Conservation (phyloP, 495 filamentous ascomycete species). For the Aspergillus bertholletiae region DNA sequence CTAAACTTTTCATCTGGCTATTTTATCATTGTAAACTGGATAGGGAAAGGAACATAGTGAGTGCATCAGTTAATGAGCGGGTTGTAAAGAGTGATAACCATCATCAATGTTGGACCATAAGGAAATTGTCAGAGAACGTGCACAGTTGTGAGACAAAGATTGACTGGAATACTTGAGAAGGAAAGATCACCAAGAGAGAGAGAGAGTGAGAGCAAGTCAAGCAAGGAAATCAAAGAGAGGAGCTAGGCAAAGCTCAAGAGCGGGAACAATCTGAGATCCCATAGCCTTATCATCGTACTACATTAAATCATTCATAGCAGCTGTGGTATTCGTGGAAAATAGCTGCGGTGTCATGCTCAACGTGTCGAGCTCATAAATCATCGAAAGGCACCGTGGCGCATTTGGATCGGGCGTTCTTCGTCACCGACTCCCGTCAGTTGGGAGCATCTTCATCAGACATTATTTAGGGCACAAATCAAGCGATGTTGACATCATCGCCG, state of each 20-base stretch:
- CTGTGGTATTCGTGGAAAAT: neutral
- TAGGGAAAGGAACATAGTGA: constrained; percentile 3
- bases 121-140: neutral
- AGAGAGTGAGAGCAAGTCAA: neutral
- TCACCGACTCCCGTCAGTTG: neutral
- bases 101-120: neutral
- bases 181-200: neutral
- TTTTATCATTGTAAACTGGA: neutral
- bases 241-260: neutral
- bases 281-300: neutral
- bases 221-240: neutral
- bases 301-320: constrained; percentile 8
- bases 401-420: neutral
- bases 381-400: neutral
- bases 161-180: neutral
- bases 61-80: constrained; percentile 3
- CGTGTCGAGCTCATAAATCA: constrained; percentile 4
- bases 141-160: neutral
- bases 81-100: neutral
- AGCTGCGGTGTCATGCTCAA: neutral
- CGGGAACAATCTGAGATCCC: neutral
- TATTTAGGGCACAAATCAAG: constrained; percentile 5
- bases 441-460: constrained; percentile 17
- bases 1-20: too few relatives aligned
- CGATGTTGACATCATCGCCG: constrained; percentile 7